Conservation (phyloP, 345 rosid species). For the Citrus trifoliata region DNA sequence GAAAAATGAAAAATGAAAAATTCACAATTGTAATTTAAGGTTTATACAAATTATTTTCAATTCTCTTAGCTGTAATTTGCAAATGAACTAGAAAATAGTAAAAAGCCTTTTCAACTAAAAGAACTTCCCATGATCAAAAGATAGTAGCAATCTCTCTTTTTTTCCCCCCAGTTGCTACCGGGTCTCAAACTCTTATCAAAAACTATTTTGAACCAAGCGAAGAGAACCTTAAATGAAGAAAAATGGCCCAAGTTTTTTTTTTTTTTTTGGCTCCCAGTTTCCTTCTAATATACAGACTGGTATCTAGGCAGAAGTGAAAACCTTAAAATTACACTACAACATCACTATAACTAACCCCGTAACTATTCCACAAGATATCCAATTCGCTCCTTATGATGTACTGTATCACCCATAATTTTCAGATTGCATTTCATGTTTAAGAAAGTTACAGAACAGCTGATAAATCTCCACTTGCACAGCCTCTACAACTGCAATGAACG, state of each 20-base stretch:
- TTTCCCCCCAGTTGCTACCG: too few relatives aligned
- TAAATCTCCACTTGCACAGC: slow-evolving; percentile 83
- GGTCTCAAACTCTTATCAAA: too few relatives aligned
- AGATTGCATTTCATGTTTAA: background rate
- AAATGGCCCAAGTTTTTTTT: background rate
- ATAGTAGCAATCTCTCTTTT: too few relatives aligned
- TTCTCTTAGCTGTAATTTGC: too few relatives aligned
- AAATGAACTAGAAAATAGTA: too few relatives aligned
- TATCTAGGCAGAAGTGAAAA: background rate
- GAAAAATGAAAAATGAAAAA: too few relatives aligned
- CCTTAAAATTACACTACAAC: background rate
- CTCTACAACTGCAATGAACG: slow-evolving; percentile 80
- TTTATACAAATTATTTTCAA: too few relatives aligned
- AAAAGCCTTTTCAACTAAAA: too few relatives aligned
- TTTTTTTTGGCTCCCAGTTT: background rate
- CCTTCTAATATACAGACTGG: background rate
- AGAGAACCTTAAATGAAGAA: background rate
- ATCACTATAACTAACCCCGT: background rate
- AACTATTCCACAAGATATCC: background rate
- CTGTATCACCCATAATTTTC: background rate
- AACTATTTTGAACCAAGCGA: too few relatives aligned
- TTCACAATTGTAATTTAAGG: too few relatives aligned
- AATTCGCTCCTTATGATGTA: background rate
- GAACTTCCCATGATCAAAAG: too few relatives aligned
- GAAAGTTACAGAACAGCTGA: background rate